These are phyloP conservation scores for Pisolithus sp. DNA, from an alignment of 768 basidiomycete species.

Conservation along the genomic window DNA sequence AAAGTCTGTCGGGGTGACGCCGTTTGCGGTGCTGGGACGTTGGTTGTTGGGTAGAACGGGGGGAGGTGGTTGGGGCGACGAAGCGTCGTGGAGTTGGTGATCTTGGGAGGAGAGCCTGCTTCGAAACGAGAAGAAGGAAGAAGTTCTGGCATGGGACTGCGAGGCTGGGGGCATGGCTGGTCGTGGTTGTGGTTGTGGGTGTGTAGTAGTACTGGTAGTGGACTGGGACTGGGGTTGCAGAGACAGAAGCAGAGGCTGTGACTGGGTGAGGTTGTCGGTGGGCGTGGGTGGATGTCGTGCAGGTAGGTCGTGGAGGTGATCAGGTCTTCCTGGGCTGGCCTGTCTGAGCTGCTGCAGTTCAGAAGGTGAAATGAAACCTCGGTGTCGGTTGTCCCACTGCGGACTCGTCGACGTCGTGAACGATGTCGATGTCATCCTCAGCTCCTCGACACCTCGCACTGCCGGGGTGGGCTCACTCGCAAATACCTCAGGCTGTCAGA, in stretches of 20 bases:
- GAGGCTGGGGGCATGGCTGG: conserved; percentile 17
- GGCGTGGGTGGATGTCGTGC: conserved; percentile 17
- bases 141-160: conserved; percentile 44
- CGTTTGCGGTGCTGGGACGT: conserved; percentile 11
- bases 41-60: conserved; percentile 12
- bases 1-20: conserved; percentile 13
- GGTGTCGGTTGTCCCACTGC: conserved; percentile 31
- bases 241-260: conserved; percentile 7
- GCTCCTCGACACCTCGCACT: neutral
- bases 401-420: conserved; percentile 23
- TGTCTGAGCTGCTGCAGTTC: conserved; percentile 30
- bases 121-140: conserved; percentile 62
- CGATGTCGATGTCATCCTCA: conserved; percentile 15
- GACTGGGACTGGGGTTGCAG: neutral
- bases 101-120: conserved; percentile 30
- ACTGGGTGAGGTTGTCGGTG: neutral
- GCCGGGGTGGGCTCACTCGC: too few species aligned
- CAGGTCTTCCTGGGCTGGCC: conserved; percentile 23
- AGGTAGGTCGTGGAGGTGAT: conserved; percentile 29
- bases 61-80: conserved; percentile 10
- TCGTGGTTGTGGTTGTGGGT: conserved; percentile 16
- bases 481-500: too few species aligned
- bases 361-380: conserved; percentile 29
- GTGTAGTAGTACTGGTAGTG: neutral
- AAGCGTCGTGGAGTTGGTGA: conserved; percentile 15